These are phyloP conservation scores for Aspergillus hiratsukae DNA, from an alignment of 2,329 filamentous ascomycete species.

Conservation along the genomic window DNA sequence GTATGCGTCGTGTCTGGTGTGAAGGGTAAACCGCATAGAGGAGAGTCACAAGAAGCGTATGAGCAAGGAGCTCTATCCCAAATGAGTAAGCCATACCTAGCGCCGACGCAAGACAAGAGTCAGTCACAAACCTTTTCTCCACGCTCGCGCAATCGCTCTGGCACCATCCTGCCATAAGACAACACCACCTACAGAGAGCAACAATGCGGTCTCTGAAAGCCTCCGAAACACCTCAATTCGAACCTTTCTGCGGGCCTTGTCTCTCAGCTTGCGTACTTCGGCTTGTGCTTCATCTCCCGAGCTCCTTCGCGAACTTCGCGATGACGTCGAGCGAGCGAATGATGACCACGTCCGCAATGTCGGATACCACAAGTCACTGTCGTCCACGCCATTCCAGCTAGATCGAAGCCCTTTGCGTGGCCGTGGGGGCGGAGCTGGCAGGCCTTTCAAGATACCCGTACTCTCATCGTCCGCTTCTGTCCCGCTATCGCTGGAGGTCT, in stretches of 20 bases:
- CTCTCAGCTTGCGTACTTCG: constrained; percentile 19
- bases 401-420: constrained; percentile 72
- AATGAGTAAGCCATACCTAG: neutral
- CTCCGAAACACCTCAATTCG: constrained; percentile 44
- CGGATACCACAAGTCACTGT: constrained; percentile 29
- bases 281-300: constrained; percentile 27
- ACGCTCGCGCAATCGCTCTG: constrained; percentile 29
- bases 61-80: constrained; percentile 29
- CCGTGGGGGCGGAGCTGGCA: constrained; percentile 71
- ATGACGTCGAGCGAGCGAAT: constrained; percentile 22
- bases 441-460: constrained; percentile 66
- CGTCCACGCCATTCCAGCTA: constrained; percentile 20
- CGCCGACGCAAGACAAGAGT: constrained; percentile 4
- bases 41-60: constrained; percentile 26
- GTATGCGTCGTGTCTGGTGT: constrained; percentile 22
- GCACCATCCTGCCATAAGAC: constrained; percentile 32
- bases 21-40: constrained; percentile 53
- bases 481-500: constrained; percentile 76
- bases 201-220: constrained; percentile 50
- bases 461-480: constrained; percentile 95
- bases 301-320: constrained; percentile 26
- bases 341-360: constrained; percentile 29
- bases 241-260: constrained; percentile 28
- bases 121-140: constrained; percentile 34
- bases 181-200: constrained; percentile 49